phyloP scores from a whole-genome alignment of 2,329 filamentous ascomycete genomes.

The Geosmithia morbida region DNA sequence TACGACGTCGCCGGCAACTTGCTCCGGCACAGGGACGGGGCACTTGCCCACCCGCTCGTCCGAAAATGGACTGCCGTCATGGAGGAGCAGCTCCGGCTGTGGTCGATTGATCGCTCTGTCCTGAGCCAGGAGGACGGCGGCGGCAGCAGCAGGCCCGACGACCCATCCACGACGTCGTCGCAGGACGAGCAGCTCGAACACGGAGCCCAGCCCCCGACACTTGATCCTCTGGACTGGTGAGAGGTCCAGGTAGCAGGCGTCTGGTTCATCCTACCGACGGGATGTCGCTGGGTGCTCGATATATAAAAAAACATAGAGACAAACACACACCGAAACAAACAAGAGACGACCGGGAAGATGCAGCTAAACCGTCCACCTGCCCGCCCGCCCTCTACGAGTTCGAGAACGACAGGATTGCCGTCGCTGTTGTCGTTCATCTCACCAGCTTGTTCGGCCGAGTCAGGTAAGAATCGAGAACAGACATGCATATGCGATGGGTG shows the following conservation, averaged over 20 bases:
- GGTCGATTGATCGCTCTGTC: constrained; percentile 18
- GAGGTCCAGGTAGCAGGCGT: neutral
- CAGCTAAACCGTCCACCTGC: no score
- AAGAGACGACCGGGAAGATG: no score
- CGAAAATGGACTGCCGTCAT: constrained; percentile 38
- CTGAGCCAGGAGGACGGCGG: constrained; percentile 14
- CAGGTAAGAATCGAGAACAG: no score
- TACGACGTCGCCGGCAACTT: constrained; percentile 33
- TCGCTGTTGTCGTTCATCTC: no score
- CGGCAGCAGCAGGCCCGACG: constrained; percentile 9
- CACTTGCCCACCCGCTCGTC: constrained; percentile 46
- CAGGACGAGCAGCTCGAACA: constrained; percentile 8
- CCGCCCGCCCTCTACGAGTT: no score
- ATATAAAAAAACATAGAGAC: no score
- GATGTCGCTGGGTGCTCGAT: no score
- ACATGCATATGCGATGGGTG: no score
- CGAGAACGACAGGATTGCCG: no score
- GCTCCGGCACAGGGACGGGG: constrained; percentile 23
- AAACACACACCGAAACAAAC: no score
- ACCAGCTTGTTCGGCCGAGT: no score
- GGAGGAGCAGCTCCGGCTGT: constrained; percentile 15
- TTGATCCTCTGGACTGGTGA: constrained; percentile 24
- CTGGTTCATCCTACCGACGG: no score
- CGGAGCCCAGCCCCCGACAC: constrained; percentile 6
- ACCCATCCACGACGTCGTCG: constrained; percentile 1